Base-by-base conservation (phyloP, 805 yeast genomes). In the Maudiozyma bulderi region DNA sequence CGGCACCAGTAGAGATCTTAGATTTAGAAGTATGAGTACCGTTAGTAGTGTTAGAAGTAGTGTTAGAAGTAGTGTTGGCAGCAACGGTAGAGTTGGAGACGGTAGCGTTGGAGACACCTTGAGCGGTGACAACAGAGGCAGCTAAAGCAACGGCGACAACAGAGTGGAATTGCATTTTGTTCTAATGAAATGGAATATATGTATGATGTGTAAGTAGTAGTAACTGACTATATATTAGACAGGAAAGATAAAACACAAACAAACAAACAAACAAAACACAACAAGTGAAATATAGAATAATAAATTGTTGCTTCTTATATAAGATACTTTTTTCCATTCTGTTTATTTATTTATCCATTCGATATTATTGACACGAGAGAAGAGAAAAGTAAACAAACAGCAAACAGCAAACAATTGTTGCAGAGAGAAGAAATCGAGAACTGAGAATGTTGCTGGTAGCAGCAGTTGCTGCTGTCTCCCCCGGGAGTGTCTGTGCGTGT, bases 61-160 rank as follows among this genome's bases (percentile, higher is more conserved):
- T 78, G 68, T 80, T 73, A 62, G 85, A 76, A 68, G 77, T 70
- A 26, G 43, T 51, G 30, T 56, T 29, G 74, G 77, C 74, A 57
- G 83, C 71, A 59, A 71, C 77, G 57, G 84, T 80, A 69, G 84
- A 78, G 68, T 80, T 73, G 61, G 85, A 77, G 69, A 77, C 70
- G 14, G 47, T 52, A 28, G 59, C 26, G 74, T 71, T 72, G 54
- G 79, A 79, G 35, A 28, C 45, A 29, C 26, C 15, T 32, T 37
- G 44, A 61, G 86, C 86, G 61, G 78, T 75, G 65, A 76, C 86
- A 59, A 80, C 82, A 58, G 85, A 73, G 59, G 72, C 79, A 57
- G 86, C 80, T 69, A 86, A 80, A 68, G 81, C 73, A 62, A 85
- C 77, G 69, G 80, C 73, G 69, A 80, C 69, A 67, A 82, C 72